A percentile compares a stretch with the other conserved stretches of the same genome.
phyloP scores from a whole-genome alignment of 371 early-diverging fungal species.

The Lichtheimia corymbifera region DNA sequence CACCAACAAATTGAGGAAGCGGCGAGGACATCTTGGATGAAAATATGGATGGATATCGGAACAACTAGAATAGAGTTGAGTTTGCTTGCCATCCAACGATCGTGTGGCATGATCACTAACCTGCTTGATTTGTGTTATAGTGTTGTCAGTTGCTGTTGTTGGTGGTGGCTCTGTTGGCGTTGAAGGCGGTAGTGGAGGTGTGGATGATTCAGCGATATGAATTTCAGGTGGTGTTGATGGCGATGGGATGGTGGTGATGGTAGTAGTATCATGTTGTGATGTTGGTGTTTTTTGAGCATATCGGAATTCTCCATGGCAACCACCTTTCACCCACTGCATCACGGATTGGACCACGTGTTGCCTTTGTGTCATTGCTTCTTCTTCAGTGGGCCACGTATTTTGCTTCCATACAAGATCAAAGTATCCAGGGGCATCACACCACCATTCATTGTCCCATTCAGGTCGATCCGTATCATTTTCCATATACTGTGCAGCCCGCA shows the following conservation, averaged over 20 bases:
- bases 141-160: neutral
- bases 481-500: conserved; percentile 4
- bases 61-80: neutral
- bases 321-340: neutral
- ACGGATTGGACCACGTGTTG: neutral
- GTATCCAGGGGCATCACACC: conserved; percentile 9
- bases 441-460: conserved; percentile 10
- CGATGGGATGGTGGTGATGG: no score
- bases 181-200: neutral
- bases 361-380: neutral
- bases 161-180: neutral
- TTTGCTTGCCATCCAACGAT: neutral
- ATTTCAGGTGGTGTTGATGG: neutral
- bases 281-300: neutral
- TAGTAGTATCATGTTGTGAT: neutral
- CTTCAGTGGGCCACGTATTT: neutral
- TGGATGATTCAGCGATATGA: neutral
- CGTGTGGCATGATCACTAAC: no score
- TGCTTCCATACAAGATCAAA: neutral
- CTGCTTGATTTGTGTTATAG: neutral
- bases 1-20: neutral
- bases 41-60: neutral
- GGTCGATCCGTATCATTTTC: neutral
- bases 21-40: neutral
- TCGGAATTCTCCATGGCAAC: neutral